A percentile compares a stretch with the other conserved stretches of the same genome.
phyloP scores from a whole-genome alignment of 2,329 filamentous ascomycete species.

The Beauveria australis region DNA sequence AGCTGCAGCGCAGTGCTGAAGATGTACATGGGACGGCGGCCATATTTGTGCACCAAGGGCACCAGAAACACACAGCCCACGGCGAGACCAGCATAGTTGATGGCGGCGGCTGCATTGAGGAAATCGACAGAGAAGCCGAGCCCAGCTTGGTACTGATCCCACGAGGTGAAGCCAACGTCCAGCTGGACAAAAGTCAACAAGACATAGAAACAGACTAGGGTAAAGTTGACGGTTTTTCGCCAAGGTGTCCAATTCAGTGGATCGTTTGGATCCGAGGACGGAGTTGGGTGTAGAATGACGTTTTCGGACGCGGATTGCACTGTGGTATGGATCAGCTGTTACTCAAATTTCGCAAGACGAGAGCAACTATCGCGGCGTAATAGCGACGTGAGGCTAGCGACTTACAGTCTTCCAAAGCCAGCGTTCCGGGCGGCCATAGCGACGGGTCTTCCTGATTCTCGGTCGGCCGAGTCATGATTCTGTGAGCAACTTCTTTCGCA shows the following conservation, averaged over 20 bases:
- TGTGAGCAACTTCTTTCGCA: not conserved
- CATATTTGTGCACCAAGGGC: slow-evolving; percentile 18
- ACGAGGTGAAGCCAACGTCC: slow-evolving; percentile 8
- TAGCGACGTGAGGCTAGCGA: not conserved
- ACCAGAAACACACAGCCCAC: slow-evolving; percentile 17
- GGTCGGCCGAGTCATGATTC: not conserved
- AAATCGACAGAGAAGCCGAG: slow-evolving; percentile 3
- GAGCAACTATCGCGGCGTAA: not conserved
- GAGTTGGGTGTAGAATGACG: slow-evolving; percentile 17
- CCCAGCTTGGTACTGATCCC: slow-evolving; percentile 4
- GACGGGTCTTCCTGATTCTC: not conserved
- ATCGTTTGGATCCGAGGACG: slow-evolving; percentile 35
- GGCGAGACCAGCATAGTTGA: slow-evolving; percentile 14
- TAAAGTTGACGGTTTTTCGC: slow-evolving; percentile 19
- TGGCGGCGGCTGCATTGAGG: slow-evolving; percentile 11
- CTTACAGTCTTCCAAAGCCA: slow-evolving; percentile 1
- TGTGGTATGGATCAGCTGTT: not conserved
- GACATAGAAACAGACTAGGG: slow-evolving; percentile 31
- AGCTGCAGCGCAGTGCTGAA: slow-evolving; percentile 31
- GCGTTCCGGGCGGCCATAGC: not conserved
- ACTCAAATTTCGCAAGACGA: not conserved
- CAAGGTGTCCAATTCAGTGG: slow-evolving; percentile 54
- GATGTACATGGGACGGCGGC: slow-evolving; percentile 18
- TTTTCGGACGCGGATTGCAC: not conserved
- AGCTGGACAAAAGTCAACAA: slow-evolving; percentile 18